phyloP scores from a whole-genome alignment of 2,329 filamentous ascomycete genomes.

The Verticillium albo-atrum region DNA sequence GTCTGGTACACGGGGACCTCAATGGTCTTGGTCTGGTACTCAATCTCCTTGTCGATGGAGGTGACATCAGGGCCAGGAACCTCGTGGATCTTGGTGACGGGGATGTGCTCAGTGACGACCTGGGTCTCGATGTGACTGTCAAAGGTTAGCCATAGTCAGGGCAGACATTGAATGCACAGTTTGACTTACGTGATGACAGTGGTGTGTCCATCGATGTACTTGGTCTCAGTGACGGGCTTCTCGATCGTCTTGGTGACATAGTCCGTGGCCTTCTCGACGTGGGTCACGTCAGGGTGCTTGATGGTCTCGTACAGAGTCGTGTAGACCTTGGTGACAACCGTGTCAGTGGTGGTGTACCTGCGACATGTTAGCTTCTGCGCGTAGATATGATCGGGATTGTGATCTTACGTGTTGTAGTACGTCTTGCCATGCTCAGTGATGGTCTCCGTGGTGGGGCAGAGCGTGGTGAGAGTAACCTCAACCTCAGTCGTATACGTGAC shows the following conservation, averaged over 20 bases:
- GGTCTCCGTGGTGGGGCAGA: conserved; percentile 28
- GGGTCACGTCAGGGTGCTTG: conserved; percentile 27
- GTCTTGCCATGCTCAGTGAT: conserved; percentile 13
- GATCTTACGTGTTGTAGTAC: conserved; percentile 10
- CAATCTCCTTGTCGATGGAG: conserved; percentile 28
- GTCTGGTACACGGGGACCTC: conserved; percentile 41
- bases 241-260: conserved; percentile 39
- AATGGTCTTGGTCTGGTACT: conserved; percentile 37
- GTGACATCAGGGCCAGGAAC: conserved; percentile 29
- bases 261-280: conserved; percentile 29
- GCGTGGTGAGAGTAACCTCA: conserved; percentile 28
- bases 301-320: conserved; percentile 29
- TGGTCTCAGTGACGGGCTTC: conserved; percentile 40
- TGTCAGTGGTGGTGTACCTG: conserved; percentile 19
- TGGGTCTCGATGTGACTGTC: conserved; percentile 18
- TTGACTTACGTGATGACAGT: conserved; percentile 23
- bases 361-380: background rate
- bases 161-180: conserved; percentile 21
- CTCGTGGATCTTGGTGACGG: conserved; percentile 28
- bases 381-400: no score
- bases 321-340: conserved; percentile 23
- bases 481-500: conserved; percentile 18
- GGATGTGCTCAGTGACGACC: conserved; percentile 21
- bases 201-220: conserved; percentile 35
- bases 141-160: background rate